Base-by-base conservation (phyloP, 2,329 filamentous ascomycete species). In the Stagonosporopsis vannaccii region DNA sequence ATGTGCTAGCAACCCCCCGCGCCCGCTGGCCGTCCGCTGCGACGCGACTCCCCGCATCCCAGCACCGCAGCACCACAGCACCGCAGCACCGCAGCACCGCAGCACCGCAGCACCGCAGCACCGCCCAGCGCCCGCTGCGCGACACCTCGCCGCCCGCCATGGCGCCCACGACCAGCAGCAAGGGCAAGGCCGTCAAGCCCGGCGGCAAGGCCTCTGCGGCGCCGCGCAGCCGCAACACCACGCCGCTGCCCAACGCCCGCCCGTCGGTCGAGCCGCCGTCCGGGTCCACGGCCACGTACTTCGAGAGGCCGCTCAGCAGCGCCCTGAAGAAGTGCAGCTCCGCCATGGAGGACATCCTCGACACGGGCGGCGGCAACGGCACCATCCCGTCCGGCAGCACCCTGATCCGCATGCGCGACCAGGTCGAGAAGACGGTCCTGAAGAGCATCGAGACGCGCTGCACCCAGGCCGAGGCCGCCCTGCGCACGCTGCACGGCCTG, bases 211-310 rank as follows among this genome's bases (percentile, higher is more conserved):
- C 66, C 20, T 61, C 66, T 11, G 69, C 62, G 43, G 55, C 67
- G 15, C 69, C 71, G 15, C 82, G 86, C 59, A 92, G 89, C 72
- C 88, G 90, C 70, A 93, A 92, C 75, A 91, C 89, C 32, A 94
- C 90, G 15, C 91, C 90, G 32, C 84, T 85, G 69, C 83, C 85
- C 75, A 68, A 78, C 75, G 65, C 82, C 74, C 71, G 83, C 79
- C 69, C 82, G 66, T 75, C 81, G 64, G 61, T 73, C 73, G 60
- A 77, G 75, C 68, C 71, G 13, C 56, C 66, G 25, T 58, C 54
- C 7, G 54, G 43, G n/a, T 59, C 68, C 4, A 41, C 58, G 13
- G 74, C 87, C 20, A 84, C 89, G 52, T 90, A 88, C 71, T 84
- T 92, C 48, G 85, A 88, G 55, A 84, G 90, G 20, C 63, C 76